Percentiles rank a stretch among this genome's conserved stretches.
These are phyloP conservation scores for Alternaria incomplexa DNA, from an alignment of 2,329 filamentous ascomycete species.

Conservation along the genomic window DNA sequence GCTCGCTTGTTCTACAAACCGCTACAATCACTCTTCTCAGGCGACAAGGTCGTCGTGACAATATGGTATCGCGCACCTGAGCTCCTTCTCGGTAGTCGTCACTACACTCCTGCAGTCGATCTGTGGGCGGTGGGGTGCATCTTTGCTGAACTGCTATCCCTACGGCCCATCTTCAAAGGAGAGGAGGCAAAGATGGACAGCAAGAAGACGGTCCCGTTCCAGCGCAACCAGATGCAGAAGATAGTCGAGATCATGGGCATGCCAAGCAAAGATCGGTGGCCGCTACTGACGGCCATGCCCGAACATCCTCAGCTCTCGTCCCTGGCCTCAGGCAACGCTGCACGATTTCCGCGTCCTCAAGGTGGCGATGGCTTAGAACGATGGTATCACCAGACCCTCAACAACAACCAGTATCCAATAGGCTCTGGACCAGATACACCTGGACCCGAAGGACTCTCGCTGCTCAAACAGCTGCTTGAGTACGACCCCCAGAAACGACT, in stretches of 20 bases:
- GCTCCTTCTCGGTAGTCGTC: constrained; percentile 86
- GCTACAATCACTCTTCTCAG: constrained; percentile 85
- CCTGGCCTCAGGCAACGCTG: constrained; percentile 52
- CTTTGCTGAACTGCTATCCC: constrained; percentile 88
- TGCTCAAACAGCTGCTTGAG: constrained; percentile 82
- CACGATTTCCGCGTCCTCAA: constrained; percentile 58
- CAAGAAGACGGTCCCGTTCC: constrained; percentile 97
- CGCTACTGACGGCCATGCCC: constrained; percentile 81
- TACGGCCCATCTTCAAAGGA: constrained; percentile 96
- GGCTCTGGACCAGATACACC: constrained; percentile 46
- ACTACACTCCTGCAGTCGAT: constrained; percentile 96
- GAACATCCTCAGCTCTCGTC: constrained; percentile 77
- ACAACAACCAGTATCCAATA: constrained; percentile 54
- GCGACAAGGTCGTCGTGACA: constrained; percentile 97
- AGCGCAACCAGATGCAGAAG: constrained; percentile 98
- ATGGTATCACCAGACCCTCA: constrained; percentile 59
- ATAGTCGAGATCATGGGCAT: constrained; percentile 96
- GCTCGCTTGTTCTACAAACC: constrained; percentile 95
- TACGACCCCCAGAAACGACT: constrained; percentile 91
- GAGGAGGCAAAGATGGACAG: constrained; percentile 99
- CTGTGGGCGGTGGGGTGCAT: constrained; percentile 98
- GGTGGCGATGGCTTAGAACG: constrained; percentile 67
- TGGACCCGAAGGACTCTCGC: constrained; percentile 74
- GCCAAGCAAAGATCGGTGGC: constrained; percentile 88
- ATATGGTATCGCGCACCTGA: constrained; percentile 99